These are phyloP conservation scores for Bassia scoparia DNA, from an alignment of 148 eudicot species.

Conservation along the genomic window DNA sequence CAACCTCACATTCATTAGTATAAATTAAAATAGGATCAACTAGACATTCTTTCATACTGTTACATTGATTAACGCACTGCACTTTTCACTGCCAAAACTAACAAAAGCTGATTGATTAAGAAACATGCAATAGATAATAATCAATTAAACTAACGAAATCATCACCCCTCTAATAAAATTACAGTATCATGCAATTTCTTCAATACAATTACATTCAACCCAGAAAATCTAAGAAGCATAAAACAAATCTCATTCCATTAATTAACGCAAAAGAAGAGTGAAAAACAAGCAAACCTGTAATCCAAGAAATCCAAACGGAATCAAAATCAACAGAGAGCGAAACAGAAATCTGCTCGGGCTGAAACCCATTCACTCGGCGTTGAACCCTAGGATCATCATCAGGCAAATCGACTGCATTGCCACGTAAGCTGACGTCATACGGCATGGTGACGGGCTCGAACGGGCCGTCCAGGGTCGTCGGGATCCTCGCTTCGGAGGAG, in stretches of 20 bases:
- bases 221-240: not conserved
- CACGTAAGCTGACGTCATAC: slow-evolving; percentile 60
- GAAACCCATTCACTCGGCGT: slow-evolving; percentile 52
- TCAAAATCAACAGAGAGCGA: slow-evolving; percentile 68
- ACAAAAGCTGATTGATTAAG: not conserved
- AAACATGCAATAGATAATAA: not conserved
- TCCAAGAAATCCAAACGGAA: slow-evolving; percentile 96
- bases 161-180: no score
- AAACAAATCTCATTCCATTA: not conserved
- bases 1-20: no score
- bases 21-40: no score
- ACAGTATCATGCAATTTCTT: no score
- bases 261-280: not conserved
- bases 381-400: slow-evolving; percentile 68
- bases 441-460: slow-evolving; percentile 76
- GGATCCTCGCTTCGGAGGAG: slow-evolving; percentile 29
- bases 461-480: slow-evolving; percentile 84
- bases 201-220: no score
- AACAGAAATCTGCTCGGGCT: slow-evolving; percentile 85
- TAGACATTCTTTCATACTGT: no score
- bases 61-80: no score
- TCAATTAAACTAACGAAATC: no score
- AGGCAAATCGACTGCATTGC: slow-evolving; percentile 76
- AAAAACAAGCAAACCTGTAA: slow-evolving; percentile 56
- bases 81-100: no score